Evolutionary conservation across 306 rosid genomes (phyloP).

Genomic region (Casuarina glauca): DNA sequence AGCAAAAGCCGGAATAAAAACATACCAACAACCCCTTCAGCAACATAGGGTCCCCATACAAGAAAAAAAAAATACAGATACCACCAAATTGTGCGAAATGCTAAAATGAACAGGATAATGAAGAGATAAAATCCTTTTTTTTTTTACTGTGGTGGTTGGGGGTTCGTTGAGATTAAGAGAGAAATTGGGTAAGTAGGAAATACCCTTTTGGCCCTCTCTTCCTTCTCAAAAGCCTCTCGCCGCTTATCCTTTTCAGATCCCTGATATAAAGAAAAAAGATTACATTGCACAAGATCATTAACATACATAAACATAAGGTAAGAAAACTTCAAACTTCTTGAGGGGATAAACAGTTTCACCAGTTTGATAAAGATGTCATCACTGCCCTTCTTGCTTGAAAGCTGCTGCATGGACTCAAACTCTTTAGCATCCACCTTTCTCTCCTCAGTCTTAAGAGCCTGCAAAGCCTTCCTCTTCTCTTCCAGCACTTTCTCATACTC

Average conservation of each 20-base stretch:
- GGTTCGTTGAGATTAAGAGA: not conserved
- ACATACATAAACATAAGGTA: conserved; percentile 1
- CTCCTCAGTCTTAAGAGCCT: conserved; percentile 69
- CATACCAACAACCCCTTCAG: too few species aligned
- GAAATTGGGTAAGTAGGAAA: not conserved
- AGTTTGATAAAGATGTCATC: conserved; percentile 73
- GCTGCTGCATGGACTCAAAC: conserved; percentile 81
- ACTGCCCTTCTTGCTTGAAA: conserved; percentile 85
- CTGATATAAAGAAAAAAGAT: conserved; percentile 32
- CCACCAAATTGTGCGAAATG: not conserved
- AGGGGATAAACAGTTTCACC: conserved; percentile 40
- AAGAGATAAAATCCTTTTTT: not conserved
- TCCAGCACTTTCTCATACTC: conserved; percentile 87
- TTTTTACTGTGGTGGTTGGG: too few species aligned
- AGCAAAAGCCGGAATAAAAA: too few species aligned
- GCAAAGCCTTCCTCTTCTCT: conserved; percentile 83
- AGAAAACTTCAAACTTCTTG: not conserved
- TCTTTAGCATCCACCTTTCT: conserved; percentile 82
- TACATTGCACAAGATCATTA: conserved; percentile 3
- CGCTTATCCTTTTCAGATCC: conserved; percentile 92
- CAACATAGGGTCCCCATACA: too few species aligned
- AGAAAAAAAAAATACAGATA: not conserved
- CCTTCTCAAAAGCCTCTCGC: conserved; percentile 79
- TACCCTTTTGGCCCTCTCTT: conserved; percentile 83
- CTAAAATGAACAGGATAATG: not conserved